Base-by-base conservation (phyloP, 1,139 yeast species). In the Scheffersomyces titani region DNA sequence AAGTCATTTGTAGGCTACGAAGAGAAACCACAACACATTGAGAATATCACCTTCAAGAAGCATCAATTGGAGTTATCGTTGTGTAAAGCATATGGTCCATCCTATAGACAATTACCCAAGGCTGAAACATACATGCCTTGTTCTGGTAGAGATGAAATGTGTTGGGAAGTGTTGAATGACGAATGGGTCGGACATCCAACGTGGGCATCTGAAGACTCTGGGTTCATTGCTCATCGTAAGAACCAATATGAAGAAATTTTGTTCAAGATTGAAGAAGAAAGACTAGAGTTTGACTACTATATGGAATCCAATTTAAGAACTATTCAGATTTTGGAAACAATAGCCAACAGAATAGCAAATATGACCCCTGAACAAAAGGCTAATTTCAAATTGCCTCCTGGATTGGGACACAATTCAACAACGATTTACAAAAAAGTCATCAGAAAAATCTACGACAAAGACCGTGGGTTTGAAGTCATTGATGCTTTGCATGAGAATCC, bases 121-220 rank as follows among this genome's bases (percentile, higher is more conserved):
- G 86, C 96, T 1, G 98, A 94, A 70, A 92, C 97, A 0, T 90
- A 87, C 68, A 92, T 93, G 97, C 98, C 98, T 19, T 93, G 98
- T 68, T 91, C 97, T 9, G 99, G 99, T 22, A 85, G 99, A 65
- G 99, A 96, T 72, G 98, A 93, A 68, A 91, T 96, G 96, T 96
- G 99, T 71, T 93, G 98, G 98, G 98, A 94, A 70, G 97, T 94
- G 24, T 82, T 96, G 65, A 94, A 94, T 72, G 99, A 94, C 71
- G 98, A 94, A 74, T 96, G 98, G 98, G 98, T 94, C 24, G 98
- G 98, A 2, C 98, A 93, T 73, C 99, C 99, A 47, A 96, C 97
- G 6, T 96, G 99, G 99, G 99, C 98, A 1, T 93, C 98, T 1
- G 99, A 94, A 73, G 99, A 96, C 71, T 91, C 97, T 22, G 99